A percentile compares a stretch with the other conserved stretches of the same genome.
phyloP scores from a whole-genome alignment of 768 basidiomycete genomes.

The Agrocybe pediades region DNA sequence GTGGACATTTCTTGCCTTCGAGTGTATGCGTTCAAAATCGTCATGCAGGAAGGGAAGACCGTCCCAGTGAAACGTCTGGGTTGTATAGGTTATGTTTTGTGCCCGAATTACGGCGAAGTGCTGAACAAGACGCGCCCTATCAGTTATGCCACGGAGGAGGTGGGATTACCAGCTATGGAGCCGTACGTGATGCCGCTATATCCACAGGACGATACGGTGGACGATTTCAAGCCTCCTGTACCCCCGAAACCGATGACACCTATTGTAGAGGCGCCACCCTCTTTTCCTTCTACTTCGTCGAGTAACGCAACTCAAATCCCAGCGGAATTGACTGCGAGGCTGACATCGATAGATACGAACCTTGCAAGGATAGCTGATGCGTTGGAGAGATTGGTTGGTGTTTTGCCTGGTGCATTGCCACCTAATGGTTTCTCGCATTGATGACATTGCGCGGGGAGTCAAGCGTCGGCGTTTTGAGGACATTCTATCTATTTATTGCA shows the following conservation, averaged over 20 bases:
- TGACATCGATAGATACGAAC: conserved; percentile 36
- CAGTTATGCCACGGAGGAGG: conserved; percentile 35
- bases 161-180: conserved; percentile 28
- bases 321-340: conserved; percentile 27
- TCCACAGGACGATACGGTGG: conserved; percentile 32
- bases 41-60: conserved; percentile 30
- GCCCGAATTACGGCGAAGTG: conserved; percentile 35
- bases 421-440: conserved; percentile 1
- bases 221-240: conserved; percentile 33
- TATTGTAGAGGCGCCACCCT: conserved; percentile 9
- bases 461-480: too few relatives aligned
- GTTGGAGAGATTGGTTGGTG: conserved; percentile 32
- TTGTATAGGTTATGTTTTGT: conserved; percentile 36
- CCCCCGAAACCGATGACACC: conserved; percentile 27
- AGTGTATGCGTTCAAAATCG: conserved; percentile 42
- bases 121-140: conserved; percentile 30
- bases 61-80: conserved; percentile 28
- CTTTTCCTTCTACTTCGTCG: background rate
- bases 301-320: conserved; percentile 18
- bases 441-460: background rate
- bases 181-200: conserved; percentile 18
- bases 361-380: conserved; percentile 37
- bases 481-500: too few relatives aligned
- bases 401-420: background rate
- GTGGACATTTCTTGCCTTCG: conserved; percentile 40